Base-by-base conservation (phyloP, 1,284 basidiomycete genomes). In the Ceratobasidium sp. region DNA sequence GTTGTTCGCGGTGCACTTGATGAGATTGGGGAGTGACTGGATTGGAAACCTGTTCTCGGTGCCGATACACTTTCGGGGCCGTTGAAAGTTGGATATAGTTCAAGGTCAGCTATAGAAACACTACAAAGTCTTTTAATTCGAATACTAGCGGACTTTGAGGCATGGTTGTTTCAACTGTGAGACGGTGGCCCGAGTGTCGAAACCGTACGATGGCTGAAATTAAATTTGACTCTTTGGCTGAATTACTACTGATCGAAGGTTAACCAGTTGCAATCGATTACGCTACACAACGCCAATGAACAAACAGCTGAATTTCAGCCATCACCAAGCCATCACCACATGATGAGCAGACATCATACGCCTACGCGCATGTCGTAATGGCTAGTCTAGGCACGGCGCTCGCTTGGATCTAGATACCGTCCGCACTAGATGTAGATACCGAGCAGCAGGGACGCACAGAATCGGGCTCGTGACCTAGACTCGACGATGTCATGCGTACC, bases 371-470 rank as follows among this genome's bases (percentile, higher is more conserved):
- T 19, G 46, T 49, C 46, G 11, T 49, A 49, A 49, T 19, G 5
- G 19, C 34, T 2, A 43, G 59, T 22, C 59, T 62, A 62, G 59
- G 59, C 59, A 62, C 19, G 5, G 19, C 19, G 46, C 2, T 37
- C 59, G n/a, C 59, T 32, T 43, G 19, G 34, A 62, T 62, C 59
- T 40, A 43, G 59, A 62, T 43, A 62, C 37, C 37, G 37, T 37
- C 37, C 37, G 8, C 37, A 37, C 37, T 43, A 43, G 34, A 62
- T 62, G 17, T 40, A n/a, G 59, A 40, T 43, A 62, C 37, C 11
- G 32, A 8, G n/a, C n/a, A 37, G 59, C 19, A 43, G 34, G 34
- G 15, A 43, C 37, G 34, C 46, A 49, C 11, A 49, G 19, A 19
- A 49, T 49, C 46, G 46, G 46, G 46, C 46, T 49, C 13, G 13